These are phyloP conservation scores for Plantago lanceolata DNA, from an alignment of 305 asterid genomes.

Conservation along the genomic window DNA sequence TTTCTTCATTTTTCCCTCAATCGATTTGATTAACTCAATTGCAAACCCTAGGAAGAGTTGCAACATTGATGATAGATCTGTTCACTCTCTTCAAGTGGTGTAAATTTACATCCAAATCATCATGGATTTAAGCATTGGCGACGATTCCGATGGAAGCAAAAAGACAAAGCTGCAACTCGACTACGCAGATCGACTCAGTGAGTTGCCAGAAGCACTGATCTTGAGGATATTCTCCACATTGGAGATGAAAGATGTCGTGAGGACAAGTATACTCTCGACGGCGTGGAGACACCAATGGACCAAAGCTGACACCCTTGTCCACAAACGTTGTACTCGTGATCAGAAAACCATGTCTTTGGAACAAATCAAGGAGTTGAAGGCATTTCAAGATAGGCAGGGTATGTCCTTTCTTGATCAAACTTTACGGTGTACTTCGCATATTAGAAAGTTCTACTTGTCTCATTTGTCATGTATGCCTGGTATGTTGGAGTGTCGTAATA, in stretches of 20 bases:
- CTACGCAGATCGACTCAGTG: neutral
- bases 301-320: neutral
- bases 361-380: neutral
- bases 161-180: neutral
- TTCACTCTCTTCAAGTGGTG: too few species aligned
- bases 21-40: too few species aligned
- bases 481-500: neutral
- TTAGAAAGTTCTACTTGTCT: neutral
- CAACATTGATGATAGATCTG: too few species aligned
- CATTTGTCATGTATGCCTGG: neutral
- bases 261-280: neutral
- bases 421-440: neutral
- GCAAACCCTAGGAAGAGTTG: too few species aligned
- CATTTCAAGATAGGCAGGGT: neutral
- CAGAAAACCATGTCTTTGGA: neutral
- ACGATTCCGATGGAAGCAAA: neutral
- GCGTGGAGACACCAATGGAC: neutral
- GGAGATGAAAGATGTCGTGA: neutral
- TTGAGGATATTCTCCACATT: neutral
- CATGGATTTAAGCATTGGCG: too few species aligned
- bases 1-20: too few species aligned
- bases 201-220: slow-evolving; percentile 3
- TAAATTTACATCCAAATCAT: too few species aligned
- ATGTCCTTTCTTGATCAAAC: neutral
- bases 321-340: neutral